phyloP scores from a whole-genome alignment of 2,329 filamentous ascomycete genomes.

The Colletotrichum abscissum region DNA sequence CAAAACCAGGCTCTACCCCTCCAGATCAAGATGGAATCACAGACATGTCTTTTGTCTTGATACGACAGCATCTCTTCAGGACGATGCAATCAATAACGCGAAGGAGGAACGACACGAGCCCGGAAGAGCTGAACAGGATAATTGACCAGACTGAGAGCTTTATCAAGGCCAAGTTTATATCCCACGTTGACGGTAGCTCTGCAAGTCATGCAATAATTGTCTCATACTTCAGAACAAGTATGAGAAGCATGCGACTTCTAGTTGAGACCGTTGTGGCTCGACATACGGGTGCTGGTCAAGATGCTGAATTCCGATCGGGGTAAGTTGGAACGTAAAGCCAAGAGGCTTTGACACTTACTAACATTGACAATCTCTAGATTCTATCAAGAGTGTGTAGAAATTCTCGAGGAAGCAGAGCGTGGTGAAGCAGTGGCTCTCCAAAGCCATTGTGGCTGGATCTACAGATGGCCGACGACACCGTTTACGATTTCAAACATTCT shows the following conservation, averaged over 20 bases:
- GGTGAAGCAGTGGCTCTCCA: constrained; percentile 31
- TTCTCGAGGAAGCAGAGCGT: constrained; percentile 35
- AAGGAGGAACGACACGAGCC: constrained; percentile 10
- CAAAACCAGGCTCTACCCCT: constrained; percentile 33
- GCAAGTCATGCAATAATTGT: constrained; percentile 3
- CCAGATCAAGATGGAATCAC: constrained; percentile 35
- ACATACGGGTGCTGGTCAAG: neutral
- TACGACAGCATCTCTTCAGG: constrained; percentile 23
- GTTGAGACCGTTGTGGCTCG: neutral
- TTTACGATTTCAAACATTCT: constrained; percentile 30
- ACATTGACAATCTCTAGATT: neutral
- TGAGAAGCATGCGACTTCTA: constrained; percentile 20
- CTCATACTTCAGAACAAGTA: neutral
- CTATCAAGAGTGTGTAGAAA: constrained; percentile 31
- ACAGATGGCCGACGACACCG: constrained; percentile 34
- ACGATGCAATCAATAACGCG: constrained; percentile 11
- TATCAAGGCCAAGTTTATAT: constrained; percentile 27
- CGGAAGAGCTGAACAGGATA: constrained; percentile 18
- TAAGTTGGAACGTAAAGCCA: neutral
- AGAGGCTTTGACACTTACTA: neutral
- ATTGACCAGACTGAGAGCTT: constrained; percentile 24
- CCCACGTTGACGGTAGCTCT: constrained; percentile 5
- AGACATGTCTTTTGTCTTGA: constrained; percentile 36
- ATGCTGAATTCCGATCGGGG: constrained; percentile 19
- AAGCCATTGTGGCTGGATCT: constrained; percentile 36